Evolutionary conservation across 257 asterid species (phyloP), one percentile per base, ranked within the genome.

Genomic region (Przewalskia tangutica): DNA sequence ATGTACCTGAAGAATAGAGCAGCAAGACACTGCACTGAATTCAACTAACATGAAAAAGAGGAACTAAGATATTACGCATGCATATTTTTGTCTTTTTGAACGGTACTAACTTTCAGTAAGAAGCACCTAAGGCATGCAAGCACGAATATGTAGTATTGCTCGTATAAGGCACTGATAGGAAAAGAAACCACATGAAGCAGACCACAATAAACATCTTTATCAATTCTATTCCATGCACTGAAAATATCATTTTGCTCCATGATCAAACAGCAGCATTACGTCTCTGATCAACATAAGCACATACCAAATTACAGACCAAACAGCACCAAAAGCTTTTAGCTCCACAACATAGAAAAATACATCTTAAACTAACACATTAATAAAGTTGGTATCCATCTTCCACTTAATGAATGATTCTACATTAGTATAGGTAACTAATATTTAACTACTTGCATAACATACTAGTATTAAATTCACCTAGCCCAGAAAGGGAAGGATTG

Each of bases 1-100:
- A 91, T 48, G 94, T 90, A 82, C 97, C 93, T 89, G 83, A 83
- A 70, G 36, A 84, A 87, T n/a, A 64, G 40, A 75, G 62, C 62
- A 75, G 80, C 62, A 75, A 46, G 80, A 50, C 62, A 50, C 20
- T 50, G 23, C 44, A 7, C 42, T 27, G 80, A 75, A 27, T 75
- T 48, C 63, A 50, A 50, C 80, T 75, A 50, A 75, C 8, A 50
- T 27, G 62, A 14, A 50, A 27, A 75, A 50, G 23, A 75, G 80
- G 80, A 50, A 48, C 7, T 50, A 51, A 75, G 44, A 75, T 13
- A 75, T 14, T 27, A 20, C 16, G n/a, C 79, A 73, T 23, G 42
- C 79, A n/a, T 40, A 40, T 10, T 10, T 68, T 68, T 68, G 36
- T 42, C 17, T 42, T 68, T 12, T 42, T 38, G 51, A 66, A 40